Evolutionary conservation across 495 filamentous ascomycete species (phyloP).

Genomic region (Neurospora discreta): DNA sequence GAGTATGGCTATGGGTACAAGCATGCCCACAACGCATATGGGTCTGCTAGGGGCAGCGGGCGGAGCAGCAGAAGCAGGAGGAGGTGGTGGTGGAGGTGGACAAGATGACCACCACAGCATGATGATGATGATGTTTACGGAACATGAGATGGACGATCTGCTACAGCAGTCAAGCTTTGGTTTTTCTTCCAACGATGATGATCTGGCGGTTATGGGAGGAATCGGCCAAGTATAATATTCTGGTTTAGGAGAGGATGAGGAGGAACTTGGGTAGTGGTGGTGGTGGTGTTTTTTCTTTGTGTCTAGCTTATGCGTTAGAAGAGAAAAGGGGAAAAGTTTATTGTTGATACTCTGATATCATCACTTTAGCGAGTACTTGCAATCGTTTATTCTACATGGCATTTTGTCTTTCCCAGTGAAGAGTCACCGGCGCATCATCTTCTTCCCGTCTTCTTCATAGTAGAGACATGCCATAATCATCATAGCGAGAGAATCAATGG

Average conservation of each 20-base stretch:
- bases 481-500: no score
- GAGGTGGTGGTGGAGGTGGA: background rate
- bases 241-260: conserved; percentile 1
- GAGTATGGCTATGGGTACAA: background rate
- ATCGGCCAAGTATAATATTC: background rate
- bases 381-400: no score
- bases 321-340: no score
- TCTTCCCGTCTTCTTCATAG: no score
- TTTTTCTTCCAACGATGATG: conserved; percentile 1
- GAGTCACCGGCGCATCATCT: no score
- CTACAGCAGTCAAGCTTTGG: conserved; percentile 28
- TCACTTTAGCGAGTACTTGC: no score
- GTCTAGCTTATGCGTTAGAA: no score
- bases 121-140: conserved; percentile 24
- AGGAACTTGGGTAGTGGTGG: background rate
- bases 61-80: conserved; percentile 2
- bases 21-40: background rate
- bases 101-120: conserved; percentile 3
- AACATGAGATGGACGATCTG: conserved; percentile 28
- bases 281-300: no score
- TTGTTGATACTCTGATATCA: no score
- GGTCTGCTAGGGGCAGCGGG: background rate
- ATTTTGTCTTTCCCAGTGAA: no score
- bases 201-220: background rate
- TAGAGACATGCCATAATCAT: no score